A percentile compares a stretch with the other conserved stretches of the same genome.
Conservation (phyloP, 306 rosid species). For the Cucurbita pepo region DNA sequence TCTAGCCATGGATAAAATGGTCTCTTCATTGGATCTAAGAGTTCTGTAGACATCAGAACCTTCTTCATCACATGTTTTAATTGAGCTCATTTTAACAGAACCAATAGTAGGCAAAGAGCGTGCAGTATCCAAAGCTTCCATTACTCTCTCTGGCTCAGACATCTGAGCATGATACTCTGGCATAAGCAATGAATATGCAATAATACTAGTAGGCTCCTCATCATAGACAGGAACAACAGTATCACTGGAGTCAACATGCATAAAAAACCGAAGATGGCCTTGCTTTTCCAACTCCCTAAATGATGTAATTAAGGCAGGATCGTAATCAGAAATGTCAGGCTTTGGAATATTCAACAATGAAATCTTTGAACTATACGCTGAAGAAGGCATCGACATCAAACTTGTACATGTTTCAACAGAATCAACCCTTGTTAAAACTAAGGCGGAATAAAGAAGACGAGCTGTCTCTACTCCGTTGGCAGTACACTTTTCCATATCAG, state of each 20-base stretch:
- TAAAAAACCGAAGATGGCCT: slow-evolving; percentile 62
- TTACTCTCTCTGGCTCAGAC: slow-evolving; percentile 40
- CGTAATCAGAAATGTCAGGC: slow-evolving; percentile 37
- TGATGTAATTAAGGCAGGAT: slow-evolving; percentile 53
- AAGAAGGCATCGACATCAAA: neutral
- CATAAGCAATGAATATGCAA: slow-evolving; percentile 61
- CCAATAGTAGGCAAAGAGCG: slow-evolving; percentile 30
- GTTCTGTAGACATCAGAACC: slow-evolving; percentile 40
- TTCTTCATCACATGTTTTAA: slow-evolving; percentile 37
- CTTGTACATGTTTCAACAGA: neutral
- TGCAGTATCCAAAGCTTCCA: slow-evolving; percentile 25
- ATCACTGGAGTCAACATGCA: slow-evolving; percentile 59
- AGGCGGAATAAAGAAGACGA: neutral
- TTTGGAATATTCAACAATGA: slow-evolving; percentile 38
- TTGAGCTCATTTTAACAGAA: slow-evolving; percentile 7
- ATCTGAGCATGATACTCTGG: slow-evolving; percentile 43
- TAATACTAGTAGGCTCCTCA: slow-evolving; percentile 82
- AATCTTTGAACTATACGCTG: neutral
- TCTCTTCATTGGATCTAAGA: slow-evolving; percentile 46
- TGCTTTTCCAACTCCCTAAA: slow-evolving; percentile 57
- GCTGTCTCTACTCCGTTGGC: neutral
- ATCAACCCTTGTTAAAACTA: neutral
- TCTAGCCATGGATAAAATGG: slow-evolving; percentile 36
- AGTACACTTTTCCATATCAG: slow-evolving; percentile 10
- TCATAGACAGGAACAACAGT: slow-evolving; percentile 79